Evolutionary conservation across 352 stramenopile species (phyloP).

Genomic region (Phytophthora multivora): DNA sequence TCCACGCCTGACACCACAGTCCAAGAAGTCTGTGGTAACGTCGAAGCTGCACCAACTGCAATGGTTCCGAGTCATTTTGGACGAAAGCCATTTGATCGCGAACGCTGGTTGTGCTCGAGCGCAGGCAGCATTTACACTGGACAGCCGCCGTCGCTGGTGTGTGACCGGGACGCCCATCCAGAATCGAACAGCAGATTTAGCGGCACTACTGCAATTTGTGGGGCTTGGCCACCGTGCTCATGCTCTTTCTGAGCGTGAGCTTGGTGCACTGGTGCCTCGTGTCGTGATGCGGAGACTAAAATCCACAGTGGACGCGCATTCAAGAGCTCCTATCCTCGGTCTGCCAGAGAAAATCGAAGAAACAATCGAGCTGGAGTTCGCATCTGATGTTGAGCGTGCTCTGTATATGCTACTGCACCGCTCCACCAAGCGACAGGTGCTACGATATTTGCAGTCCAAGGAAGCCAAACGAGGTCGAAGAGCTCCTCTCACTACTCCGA

Average conservation of each 20-base stretch:
- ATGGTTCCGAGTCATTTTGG: conserved; percentile 89
- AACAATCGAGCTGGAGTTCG: conserved; percentile 57
- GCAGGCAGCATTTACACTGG: conserved; percentile 62
- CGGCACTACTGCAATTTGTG: conserved; percentile 89
- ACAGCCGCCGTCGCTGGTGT: conserved; percentile 82
- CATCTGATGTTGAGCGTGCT: conserved; percentile 76
- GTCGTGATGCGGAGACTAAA: conserved; percentile 90
- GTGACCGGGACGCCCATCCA: conserved; percentile 92
- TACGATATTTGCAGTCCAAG: conserved; percentile 72
- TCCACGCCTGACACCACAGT: conserved; percentile 29
- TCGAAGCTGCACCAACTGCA: conserved; percentile 79
- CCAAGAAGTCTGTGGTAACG: conserved; percentile 36
- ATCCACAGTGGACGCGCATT: conserved; percentile 51
- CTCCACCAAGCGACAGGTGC: conserved; percentile 76
- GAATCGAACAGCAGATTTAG: conserved; percentile 87
- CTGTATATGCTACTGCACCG: conserved; percentile 83
- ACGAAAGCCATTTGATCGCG: conserved; percentile 91
- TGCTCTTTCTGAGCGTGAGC: conserved; percentile 58
- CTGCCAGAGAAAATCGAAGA: conserved; percentile 71
- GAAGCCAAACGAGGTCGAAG: conserved; percentile 31
- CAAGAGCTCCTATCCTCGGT: conserved; percentile 58
- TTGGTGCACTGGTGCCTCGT: conserved; percentile 75
- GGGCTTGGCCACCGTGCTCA: conserved; percentile 60
- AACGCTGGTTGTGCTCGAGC: conserved; percentile 78
- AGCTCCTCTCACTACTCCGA: conserved; percentile 21